Evolutionary conservation across 192 early-diverging fungal genomes (phyloP), one percentile per base, ranked within the genome.

Genomic region (Oehlia diaphana): DNA sequence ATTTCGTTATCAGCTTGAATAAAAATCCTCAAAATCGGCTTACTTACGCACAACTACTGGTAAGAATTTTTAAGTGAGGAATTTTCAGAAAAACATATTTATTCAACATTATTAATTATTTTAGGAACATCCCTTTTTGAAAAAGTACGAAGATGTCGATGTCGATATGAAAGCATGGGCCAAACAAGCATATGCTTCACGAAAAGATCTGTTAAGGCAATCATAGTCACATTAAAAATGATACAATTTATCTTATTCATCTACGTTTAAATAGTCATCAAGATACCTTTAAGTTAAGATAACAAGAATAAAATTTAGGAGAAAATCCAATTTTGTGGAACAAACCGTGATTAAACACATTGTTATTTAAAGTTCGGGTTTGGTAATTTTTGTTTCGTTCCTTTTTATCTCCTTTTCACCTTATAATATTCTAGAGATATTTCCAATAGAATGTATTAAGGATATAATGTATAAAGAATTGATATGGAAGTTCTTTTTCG

Each of bases 161-260:
- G 95, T 97, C 3, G 95, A 97, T 81, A 95, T 96, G 93, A 91
- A 88, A 67, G 88, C 84, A 39, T 97, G 96, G 96, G 95, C 92
- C 3, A 67, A 74, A 3, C 81, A 85, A 39, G 93, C 94, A 10
- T 85, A 89, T 81, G 81, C 79, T n/a, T 81, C 79, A n/a, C 80
- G 81, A 69, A 67, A 70, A 39, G 26, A 35, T 70, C 21, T n/a
- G 5, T n/a, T 44, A 35, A 80, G 81, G 26, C 77, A 83, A 76
- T 78, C 74, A 62, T 80, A 79, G 61, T 71, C 13, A 16, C 19
- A 53, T 58, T 58, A 73, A 19, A 37, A 19, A 35, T 68, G 16
- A 33, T 68, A 35, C 19, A 42, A 7, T 7, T 42, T 42, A 42
- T 42, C 39, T 42, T 35, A 67, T 6, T 31, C 33, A 42, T 42